Evolutionary conservation across 2,329 filamentous ascomycete genomes (phyloP).

Genomic region (Neocatenulostroma microsporum): DNA sequence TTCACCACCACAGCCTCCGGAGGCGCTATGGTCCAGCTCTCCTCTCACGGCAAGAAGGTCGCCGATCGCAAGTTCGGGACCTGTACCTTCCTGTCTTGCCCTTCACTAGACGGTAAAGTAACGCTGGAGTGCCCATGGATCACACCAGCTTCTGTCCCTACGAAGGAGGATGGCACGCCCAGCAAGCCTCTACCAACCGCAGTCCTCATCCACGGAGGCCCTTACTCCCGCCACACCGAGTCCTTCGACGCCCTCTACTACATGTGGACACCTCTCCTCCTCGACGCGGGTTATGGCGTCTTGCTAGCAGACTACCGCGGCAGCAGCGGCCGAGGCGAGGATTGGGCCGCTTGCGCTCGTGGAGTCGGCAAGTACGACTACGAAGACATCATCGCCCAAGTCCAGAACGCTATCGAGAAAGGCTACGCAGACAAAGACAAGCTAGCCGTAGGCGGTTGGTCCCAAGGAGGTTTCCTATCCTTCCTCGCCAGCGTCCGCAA

Average conservation of each 20-base stretch:
- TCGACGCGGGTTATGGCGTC: slow-evolving; percentile 33
- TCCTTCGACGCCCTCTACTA: slow-evolving; percentile 25
- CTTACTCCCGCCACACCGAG: slow-evolving; percentile 24
- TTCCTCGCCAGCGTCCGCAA: slow-evolving; percentile 34
- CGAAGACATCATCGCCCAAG: slow-evolving; percentile 31
- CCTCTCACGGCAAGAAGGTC: slow-evolving; percentile 4
- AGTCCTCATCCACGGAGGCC: slow-evolving; percentile 33
- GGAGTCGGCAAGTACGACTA: slow-evolving; percentile 32
- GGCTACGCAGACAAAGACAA: slow-evolving; percentile 27
- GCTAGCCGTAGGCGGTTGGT: slow-evolving; percentile 33
- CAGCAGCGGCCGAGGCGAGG: slow-evolving; percentile 26
- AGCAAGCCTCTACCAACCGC: slow-evolving; percentile 25
- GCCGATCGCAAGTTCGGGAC: slow-evolving; percentile 15
- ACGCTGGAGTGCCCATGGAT: slow-evolving; percentile 26
- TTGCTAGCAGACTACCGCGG: slow-evolving; percentile 36
- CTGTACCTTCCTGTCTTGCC: slow-evolving; percentile 19
- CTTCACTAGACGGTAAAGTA: slow-evolving; percentile 24
- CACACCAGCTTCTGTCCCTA: slow-evolving; percentile 12
- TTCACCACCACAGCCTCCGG: slow-evolving; percentile 21
- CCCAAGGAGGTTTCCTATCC: slow-evolving; percentile 34
- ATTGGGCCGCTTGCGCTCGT: slow-evolving; percentile 26
- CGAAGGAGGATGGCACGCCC: slow-evolving; percentile 4
- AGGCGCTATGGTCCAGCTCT: slow-evolving; percentile 6
- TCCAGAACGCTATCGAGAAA: slow-evolving; percentile 27
- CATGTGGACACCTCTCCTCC: slow-evolving; percentile 27